phyloP scores from a whole-genome alignment of 139 green algal species.

The Asterochloris erici region DNA sequence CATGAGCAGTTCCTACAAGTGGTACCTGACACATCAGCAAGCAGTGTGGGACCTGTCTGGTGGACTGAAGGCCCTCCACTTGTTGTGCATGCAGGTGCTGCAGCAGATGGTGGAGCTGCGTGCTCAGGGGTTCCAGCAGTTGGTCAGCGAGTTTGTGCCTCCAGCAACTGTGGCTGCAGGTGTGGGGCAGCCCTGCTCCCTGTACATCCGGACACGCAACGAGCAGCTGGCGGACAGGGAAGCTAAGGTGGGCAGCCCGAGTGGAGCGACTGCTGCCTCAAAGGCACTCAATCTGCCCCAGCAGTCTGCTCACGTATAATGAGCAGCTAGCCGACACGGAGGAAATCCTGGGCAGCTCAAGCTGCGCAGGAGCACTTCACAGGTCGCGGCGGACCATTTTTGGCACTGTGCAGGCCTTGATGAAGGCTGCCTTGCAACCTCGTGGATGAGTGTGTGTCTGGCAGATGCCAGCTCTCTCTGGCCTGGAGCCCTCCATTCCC shows the following conservation, averaged over 20 bases:
- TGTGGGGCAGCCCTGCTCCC: neutral
- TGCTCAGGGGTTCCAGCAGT: neutral
- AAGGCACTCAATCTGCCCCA: neutral
- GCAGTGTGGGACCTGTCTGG: neutral
- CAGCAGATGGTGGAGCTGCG: neutral
- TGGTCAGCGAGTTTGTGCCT: conserved; percentile 11
- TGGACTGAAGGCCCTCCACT: neutral
- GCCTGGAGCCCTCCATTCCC: too few species aligned
- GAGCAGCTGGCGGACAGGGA: neutral
- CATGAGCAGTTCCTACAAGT: too few species aligned
- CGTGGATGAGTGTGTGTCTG: too few species aligned
- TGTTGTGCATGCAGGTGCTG: neutral
- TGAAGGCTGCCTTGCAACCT: too few species aligned
- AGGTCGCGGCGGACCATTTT: too few species aligned
- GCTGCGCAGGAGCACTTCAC: too few species aligned
- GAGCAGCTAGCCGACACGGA: too few species aligned
- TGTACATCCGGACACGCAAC: neutral
- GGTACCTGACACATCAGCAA: too few species aligned
- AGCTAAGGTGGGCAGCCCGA: neutral
- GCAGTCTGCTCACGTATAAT: neutral
- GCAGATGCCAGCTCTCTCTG: too few species aligned
- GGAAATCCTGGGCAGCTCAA: too few species aligned
- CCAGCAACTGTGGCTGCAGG: conserved; percentile 1
- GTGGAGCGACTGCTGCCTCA: neutral
- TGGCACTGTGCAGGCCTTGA: too few species aligned